Evolutionary conservation across 108 stramenopile genomes (phyloP), one percentile per base, ranked within the genome.

Genomic region (Cyclotella atomus): DNA sequence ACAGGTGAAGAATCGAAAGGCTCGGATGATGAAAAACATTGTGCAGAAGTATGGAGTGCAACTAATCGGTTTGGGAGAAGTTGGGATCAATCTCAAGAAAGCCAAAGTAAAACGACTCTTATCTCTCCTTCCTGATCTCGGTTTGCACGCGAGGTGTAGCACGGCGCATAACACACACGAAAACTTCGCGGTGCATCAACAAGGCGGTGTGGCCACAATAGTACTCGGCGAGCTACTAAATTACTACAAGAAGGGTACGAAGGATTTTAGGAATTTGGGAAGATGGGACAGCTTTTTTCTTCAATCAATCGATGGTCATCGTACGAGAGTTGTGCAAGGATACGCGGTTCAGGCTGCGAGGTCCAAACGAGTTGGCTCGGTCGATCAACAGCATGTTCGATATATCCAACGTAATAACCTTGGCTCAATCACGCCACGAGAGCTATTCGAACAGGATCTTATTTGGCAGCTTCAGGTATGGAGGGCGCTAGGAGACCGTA

Each of bases 361-460:
- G 12, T 27, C 7, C 4, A 28, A 28, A 5, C 5, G n/a, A n/a
- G n/a, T n/a, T 2, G 54, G 54, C 28, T 55, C 54, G 4, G 54
- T 55, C 5, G 24, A 29, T 28, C 54, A 55, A 28, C 54, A 55
- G 54, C 54, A 55, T 55, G 54, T 55, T 2, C 4, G 54, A 28
- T 55, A 55, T 55, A 27, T 24, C 16, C 54, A 55, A 55, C 21
- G 2, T 2, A 25, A 55, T 16, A 6, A 5, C 8, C 23, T 28
- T 24, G 25, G 16, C 5, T 15, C 4, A 5, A 4, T 24, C 24
- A 17, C 49, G 19, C 54, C 54, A 2, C 4, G 54, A 29, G 25
- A 55, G 21, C 54, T 55, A 29, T 55, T 55, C 17, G 54, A 55
- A 55, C 6, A 4, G 4, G 54, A 55, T 28, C 25, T 55, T 2